Evolutionary conservation across 495 filamentous ascomycete genomes (phyloP), one percentile per base, ranked within the genome.

Genomic region (Trichoderma virens): DNA sequence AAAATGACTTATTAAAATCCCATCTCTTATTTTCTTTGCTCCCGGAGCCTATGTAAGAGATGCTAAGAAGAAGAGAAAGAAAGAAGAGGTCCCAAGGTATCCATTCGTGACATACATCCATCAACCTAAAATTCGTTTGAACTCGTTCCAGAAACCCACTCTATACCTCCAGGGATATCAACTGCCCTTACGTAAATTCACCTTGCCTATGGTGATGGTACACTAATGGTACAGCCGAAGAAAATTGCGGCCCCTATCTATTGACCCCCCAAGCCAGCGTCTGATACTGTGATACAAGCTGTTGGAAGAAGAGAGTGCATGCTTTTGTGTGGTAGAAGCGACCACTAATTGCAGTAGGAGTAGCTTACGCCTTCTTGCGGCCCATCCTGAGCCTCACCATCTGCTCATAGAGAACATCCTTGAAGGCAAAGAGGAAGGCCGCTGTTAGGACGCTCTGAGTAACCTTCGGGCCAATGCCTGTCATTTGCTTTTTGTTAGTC

Each of bases 371-470:
- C 23, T 45, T 28, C 20, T 56, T 30, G 35, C 30, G 31, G 16
- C 20, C 65, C 54, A 74, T 68, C 47, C 82, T 70, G 18, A 85
- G 72, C 61, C 72, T 72, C 61, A 85, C 71, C 0, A 78, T 83
- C 70, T 82, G 76, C 71, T 80, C 82, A 69, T 85, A 85, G 20
- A 85, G 76, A 47, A 80, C 91, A 76, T 99, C 94, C 81, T 99
- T 99, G 78, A 99, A 97, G 16, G 93, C 93, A 72, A 99, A 99
- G 63, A 99, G 80, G 75, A 96, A 94, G 23, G 94, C 94, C 23
- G 94, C 94, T 9, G 95, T 99, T 62, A 98, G 83, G 9, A 97
- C 94, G 74, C 92, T 96, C 78, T 98, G 94, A 16, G 90, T 91
- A 20, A 98, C 87, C 79, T 99, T 99, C 34, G 94, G 90, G 31